Conservation (phyloP, 257 asterid species). For the Ligustrum vulgare region DNA sequence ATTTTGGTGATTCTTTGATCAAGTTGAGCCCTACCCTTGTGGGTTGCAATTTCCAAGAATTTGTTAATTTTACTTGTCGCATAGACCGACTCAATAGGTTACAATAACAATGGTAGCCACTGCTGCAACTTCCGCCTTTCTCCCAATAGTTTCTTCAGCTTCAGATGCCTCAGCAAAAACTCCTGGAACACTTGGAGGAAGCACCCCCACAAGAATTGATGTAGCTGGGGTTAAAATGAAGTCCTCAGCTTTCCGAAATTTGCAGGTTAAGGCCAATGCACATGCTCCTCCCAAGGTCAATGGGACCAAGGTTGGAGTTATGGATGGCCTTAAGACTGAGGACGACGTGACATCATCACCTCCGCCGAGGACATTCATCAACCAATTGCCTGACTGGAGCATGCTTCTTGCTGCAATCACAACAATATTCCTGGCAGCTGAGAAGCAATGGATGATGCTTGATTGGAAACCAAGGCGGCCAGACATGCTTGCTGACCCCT, state of each 20-base stretch:
- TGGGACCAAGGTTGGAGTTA: constrained; percentile 77
- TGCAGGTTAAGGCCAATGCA: constrained; percentile 73
- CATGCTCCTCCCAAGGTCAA: constrained; percentile 94
- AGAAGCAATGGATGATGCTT: constrained; percentile 99
- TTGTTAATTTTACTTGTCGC: not conserved
- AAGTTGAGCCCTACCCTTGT: constrained; percentile 1
- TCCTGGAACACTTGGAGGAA: constrained; percentile 61
- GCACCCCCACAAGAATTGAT: constrained; percentile 58
- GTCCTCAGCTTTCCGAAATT: constrained; percentile 56
- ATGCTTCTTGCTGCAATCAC: constrained; percentile 97
- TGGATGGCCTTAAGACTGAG: constrained; percentile 67
- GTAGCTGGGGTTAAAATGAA: constrained; percentile 52
- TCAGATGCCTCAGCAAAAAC: constrained; percentile 63
- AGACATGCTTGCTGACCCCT: constrained; percentile 77
- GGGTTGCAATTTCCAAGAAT: constrained; percentile 21
- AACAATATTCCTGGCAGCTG: constrained; percentile 94
- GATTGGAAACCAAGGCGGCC: constrained; percentile 97
- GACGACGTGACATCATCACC: constrained; percentile 60
- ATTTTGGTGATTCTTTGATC: constrained; percentile 17
- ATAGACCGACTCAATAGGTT: constrained; percentile 8
- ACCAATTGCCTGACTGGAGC: constrained; percentile 98
- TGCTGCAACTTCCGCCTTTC: constrained; percentile 75
- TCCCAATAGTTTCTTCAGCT: constrained; percentile 54
- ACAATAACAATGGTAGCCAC: constrained; percentile 60
- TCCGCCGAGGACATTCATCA: constrained; percentile 86